Evolutionary conservation across 139 green algal species (phyloP).

Genomic region (Coelastrella sp.): DNA sequence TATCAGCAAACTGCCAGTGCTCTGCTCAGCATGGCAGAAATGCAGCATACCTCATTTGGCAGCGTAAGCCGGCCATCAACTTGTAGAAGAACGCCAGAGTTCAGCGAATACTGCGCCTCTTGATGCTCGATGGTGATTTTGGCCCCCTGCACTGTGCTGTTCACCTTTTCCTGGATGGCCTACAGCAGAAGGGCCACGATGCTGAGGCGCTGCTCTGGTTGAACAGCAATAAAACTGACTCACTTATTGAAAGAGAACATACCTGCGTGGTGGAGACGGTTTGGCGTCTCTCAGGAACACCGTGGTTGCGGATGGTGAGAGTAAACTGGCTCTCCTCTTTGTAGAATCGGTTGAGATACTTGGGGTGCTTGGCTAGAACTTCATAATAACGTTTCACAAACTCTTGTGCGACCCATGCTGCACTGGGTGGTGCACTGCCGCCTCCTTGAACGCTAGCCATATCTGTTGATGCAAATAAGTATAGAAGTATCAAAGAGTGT

Average conservation of each 20-base stretch:
- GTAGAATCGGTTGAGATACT: conserved; percentile 89
- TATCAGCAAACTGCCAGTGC: background rate
- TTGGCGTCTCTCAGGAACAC: conserved; percentile 16
- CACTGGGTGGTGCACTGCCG: conserved; percentile 1
- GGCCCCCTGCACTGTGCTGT: conserved; percentile 56
- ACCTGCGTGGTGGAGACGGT: conserved; percentile 33
- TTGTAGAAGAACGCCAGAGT: conserved; percentile 83
- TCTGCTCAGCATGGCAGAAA: background rate
- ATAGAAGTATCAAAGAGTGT: background rate
- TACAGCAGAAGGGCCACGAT: conserved; percentile 49
- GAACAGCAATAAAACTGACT: background rate
- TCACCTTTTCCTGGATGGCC: conserved; percentile 86
- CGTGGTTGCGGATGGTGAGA: conserved; percentile 69
- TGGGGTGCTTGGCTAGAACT: conserved; percentile 76
- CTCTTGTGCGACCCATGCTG: conserved; percentile 76
- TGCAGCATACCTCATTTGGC: conserved; percentile 52
- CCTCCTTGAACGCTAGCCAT: conserved; percentile 7
- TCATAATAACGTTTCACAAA: conserved; percentile 92
- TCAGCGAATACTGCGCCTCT: conserved; percentile 83
- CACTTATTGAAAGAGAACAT: background rate
- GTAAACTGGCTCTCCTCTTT: conserved; percentile 75
- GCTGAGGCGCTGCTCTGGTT: background rate
- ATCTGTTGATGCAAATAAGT: background rate
- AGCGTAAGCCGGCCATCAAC: conserved; percentile 75
- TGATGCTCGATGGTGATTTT: conserved; percentile 75